Conservation (phyloP, 2,329 filamentous ascomycete species). For the Fusarium sp. region DNA sequence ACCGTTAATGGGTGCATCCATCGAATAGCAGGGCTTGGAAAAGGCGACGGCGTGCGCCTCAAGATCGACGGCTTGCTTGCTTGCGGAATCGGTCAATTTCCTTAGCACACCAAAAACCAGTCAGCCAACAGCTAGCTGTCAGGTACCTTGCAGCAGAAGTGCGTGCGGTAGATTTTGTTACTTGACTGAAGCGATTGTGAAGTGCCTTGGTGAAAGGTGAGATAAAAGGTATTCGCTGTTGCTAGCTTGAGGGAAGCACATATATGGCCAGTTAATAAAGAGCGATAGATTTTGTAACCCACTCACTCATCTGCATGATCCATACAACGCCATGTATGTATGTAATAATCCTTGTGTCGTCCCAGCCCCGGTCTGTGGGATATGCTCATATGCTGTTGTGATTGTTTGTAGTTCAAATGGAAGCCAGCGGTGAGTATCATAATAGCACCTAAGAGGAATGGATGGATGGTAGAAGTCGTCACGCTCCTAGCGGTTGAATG, state of each 20-base stretch:
- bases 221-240: not conserved
- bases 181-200: not conserved
- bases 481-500: slow-evolving; percentile 15
- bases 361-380: not conserved
- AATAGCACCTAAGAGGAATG: not conserved
- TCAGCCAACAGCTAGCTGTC: slow-evolving; percentile 1
- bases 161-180: not conserved
- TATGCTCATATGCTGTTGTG: not conserved
- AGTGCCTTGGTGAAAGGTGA: not conserved
- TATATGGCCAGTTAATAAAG: not conserved
- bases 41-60: slow-evolving; percentile 18
- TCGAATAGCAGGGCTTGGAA: slow-evolving; percentile 19
- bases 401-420: not conserved
- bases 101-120: not conserved
- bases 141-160: slow-evolving; percentile 12
- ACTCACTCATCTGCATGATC: slow-evolving; percentile 3
- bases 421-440: slow-evolving; percentile 21
- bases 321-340: slow-evolving; percentile 11
- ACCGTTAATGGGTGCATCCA: slow-evolving; percentile 24
- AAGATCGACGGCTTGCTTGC: slow-evolving; percentile 25
- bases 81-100: slow-evolving; percentile 17
- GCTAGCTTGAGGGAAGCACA: not conserved
- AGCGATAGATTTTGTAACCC: not conserved
- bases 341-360: slow-evolving; percentile 14
- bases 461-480: slow-evolving; percentile 1